Percentiles rank a stretch among this genome's conserved stretches.
Evolutionary conservation across 2,329 filamentous ascomycete genomes (phyloP).

Genomic region (Nemania serpens): DNA sequence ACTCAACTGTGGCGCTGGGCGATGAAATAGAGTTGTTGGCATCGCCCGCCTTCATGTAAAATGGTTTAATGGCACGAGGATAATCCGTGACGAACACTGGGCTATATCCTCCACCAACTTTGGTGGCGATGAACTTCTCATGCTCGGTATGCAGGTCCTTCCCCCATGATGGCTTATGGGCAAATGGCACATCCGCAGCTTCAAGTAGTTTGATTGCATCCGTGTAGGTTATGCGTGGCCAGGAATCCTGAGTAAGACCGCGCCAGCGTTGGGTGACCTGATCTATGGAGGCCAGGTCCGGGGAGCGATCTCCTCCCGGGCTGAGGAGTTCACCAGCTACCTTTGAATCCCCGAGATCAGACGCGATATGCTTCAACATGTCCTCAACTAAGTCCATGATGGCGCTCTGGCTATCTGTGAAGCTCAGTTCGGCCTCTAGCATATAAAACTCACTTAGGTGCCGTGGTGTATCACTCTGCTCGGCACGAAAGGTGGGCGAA

Average conservation of each 20-base stretch:
- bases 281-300: conserved; percentile 50
- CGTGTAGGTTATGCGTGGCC: conserved; percentile 84
- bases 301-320: conserved; percentile 48
- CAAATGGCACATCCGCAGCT: conserved; percentile 65
- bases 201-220: conserved; percentile 74
- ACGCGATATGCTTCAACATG: conserved; percentile 65
- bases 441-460: conserved; percentile 99
- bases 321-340: conserved; percentile 52
- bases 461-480: conserved; percentile 88
- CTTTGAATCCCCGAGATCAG: conserved; percentile 47
- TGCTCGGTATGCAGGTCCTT: conserved; percentile 86
- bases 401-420: conserved; percentile 69
- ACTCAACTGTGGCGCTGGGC: conserved; percentile 69
- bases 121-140: conserved; percentile 80
- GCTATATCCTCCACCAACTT: conserved; percentile 52
- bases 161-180: conserved; percentile 71
- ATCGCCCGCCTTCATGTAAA: conserved; percentile 69
- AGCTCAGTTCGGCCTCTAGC: conserved; percentile 90
- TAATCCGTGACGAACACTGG: conserved; percentile 95
- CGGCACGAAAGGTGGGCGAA: conserved; percentile 91
- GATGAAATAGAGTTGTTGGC: conserved; percentile 17
- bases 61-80: conserved; percentile 86
- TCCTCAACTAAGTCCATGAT: conserved; percentile 83
- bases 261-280: conserved; percentile 73
- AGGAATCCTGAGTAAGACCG: conserved; percentile 62